Base-by-base conservation (phyloP, 2,329 filamentous ascomycete genomes). In the Talaromyces sp. region DNA sequence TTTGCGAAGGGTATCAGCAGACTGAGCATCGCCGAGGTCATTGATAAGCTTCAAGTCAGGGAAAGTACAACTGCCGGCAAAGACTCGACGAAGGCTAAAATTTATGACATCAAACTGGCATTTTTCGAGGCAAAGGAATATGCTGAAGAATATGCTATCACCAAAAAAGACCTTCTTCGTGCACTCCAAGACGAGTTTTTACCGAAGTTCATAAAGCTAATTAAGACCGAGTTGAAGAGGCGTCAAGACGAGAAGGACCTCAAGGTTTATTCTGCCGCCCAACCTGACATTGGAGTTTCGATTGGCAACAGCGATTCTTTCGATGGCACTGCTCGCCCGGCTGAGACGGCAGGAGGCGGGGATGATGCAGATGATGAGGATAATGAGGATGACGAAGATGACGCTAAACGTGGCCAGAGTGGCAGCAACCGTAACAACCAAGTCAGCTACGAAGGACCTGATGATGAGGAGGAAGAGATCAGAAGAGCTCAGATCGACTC, bases 1-100 rank as follows among this genome's bases (percentile, higher is more conserved):
- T 98, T 99, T 71, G 89, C 93, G 55, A 99, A 99, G 79, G 90
- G 88, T 30, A 96, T 98, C 72, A 96, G 91, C 71, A 87, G 90
- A 64, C 83, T 98, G 52, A 91, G 90, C 4, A 82, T 99, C 51
- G 88, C 91, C 0, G 89, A 96, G 68, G 86, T 99, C 40, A 79
- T 97, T 33, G 91, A 98, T 72, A 87, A 88, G 65, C 89, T 92
- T 14, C 86, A 83, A 1, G 90, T 98, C 27, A 88, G 87, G 59
- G 96, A 99, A 76, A 86, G 84, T 31, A 86, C 94, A 58, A 91
- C 91, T 12, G 84, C 85, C 62, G 92, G 91, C 47, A 78, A 86
- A 34, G 85, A 85, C 4, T 84, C 87, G 70, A 78, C 83, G 0
- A 84, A 91, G 68, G 91, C 92, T 59, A 97, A 96, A 79, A 88